Percentiles rank a stretch among this genome's conserved stretches.
phyloP scores from a whole-genome alignment of 352 stramenopile genomes.

The Phytophthora sp. region DNA sequence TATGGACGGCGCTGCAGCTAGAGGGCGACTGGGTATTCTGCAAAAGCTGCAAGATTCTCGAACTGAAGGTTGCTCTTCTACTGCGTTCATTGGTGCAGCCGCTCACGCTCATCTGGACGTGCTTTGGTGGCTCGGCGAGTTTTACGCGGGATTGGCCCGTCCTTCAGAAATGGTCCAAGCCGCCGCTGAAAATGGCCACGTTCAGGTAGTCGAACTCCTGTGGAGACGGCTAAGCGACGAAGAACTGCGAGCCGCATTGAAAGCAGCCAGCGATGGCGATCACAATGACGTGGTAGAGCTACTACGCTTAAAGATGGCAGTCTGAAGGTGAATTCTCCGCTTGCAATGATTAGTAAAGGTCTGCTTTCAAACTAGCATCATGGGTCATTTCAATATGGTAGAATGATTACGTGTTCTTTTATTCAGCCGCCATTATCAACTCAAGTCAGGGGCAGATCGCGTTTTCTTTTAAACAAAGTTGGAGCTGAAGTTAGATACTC shows the following conservation, averaged over 20 bases:
- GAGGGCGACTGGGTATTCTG: conserved; percentile 12
- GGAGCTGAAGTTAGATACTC: too few species aligned
- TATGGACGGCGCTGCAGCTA: conserved; percentile 19
- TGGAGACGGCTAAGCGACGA: conserved; percentile 1
- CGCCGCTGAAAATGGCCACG: conserved; percentile 17
- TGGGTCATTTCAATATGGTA: too few species aligned
- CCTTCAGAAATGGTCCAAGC: conserved; percentile 16
- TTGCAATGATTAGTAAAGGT: too few species aligned
- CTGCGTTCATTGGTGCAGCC: conserved; percentile 8
- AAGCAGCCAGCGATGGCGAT: background rate
- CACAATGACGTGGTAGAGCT: background rate
- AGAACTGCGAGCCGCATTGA: conserved; percentile 5
- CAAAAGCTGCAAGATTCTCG: conserved; percentile 6
- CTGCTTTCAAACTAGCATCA: too few species aligned
- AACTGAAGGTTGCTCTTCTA: conserved; percentile 6
- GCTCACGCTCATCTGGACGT: conserved; percentile 2
- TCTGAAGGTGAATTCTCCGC: too few species aligned
- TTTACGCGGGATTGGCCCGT: conserved; percentile 4
- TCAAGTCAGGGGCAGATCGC: too few species aligned
- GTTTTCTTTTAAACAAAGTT: too few species aligned
- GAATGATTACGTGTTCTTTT: too few species aligned
- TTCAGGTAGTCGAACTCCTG: conserved; percentile 4
- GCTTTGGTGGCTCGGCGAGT: conserved; percentile 7
- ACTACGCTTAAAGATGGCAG: background rate
- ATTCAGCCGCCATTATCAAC: too few species aligned